Base-by-base conservation (phyloP, 2,329 filamentous ascomycete genomes). In the Colletotrichum musae region DNA sequence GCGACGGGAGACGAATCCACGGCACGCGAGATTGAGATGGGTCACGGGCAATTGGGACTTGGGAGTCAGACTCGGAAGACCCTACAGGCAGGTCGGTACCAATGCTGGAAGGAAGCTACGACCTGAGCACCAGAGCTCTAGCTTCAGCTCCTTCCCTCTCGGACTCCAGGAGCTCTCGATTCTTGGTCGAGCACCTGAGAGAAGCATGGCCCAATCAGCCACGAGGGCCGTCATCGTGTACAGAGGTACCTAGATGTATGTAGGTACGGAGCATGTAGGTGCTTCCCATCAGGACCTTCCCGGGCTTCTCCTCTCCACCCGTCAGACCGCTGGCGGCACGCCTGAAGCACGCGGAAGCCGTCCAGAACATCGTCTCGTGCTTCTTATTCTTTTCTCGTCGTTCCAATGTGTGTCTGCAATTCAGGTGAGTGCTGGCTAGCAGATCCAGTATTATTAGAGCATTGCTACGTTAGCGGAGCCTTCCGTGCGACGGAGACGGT, bases 131-230 rank as follows among this genome's bases (percentile, higher is more conserved):
- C 32, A 10, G 10, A 36, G 15, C n/a, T 18, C 43, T 15, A 24
- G 47, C n/a, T 50, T 21, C 47, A 18, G 10, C 32, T 36, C 32
- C 32, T 36, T 36, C 32, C 32, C 32, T 36, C 32, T 36, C 32
- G 32, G 32, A 36, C 32, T 36, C 7, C 32, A 9, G 32, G 32
- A 36, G 32, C 32, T 36, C 16, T 43, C 39, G 45, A 48, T 57
- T 43, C 21, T 24, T 10, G 36, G 62, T 52, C 36, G 24, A 58
- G 39, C 56, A 48, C 36, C n/a, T 9, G 21, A 26, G 39, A 18
- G 10, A 36, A 36, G 32, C 21, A 26, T 39, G 56, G 48, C 45
- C 56, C 63, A 65, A 65, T 65, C 48, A 60, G 18, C 54, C 62
- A 15, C 54, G 56, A 36, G 47, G 56, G 21, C 56, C 39, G 48